Evolutionary conservation across 768 basidiomycete species (phyloP).

Genomic region (Melanogaster broomeanus): DNA sequence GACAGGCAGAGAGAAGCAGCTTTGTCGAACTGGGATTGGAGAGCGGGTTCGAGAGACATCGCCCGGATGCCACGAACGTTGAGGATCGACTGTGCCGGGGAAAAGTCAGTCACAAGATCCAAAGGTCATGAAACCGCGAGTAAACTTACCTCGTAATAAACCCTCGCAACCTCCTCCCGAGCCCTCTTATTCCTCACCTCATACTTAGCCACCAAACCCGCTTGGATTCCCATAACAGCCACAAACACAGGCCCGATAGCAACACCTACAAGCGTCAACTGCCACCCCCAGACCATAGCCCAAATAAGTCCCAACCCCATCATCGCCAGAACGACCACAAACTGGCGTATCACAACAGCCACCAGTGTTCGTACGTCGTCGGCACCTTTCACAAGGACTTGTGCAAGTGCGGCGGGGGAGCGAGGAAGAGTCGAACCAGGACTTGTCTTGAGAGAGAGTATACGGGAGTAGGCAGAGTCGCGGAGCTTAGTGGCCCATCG

Average conservation of each 20-base stretch:
- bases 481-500: conserved; percentile 76
- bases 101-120: conserved; percentile 2
- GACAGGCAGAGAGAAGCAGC: conserved; percentile 60
- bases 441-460: conserved; percentile 82
- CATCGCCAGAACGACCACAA: conserved; percentile 77
- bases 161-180: conserved; percentile 81
- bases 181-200: conserved; percentile 83
- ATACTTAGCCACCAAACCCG: conserved; percentile 63
- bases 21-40: conserved; percentile 66
- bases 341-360: conserved; percentile 69
- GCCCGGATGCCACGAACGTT: conserved; percentile 87
- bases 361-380: conserved; percentile 86
- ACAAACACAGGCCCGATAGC: conserved; percentile 87
- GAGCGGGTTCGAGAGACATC: conserved; percentile 80
- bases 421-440: conserved; percentile 77
- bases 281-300: conserved; percentile 89
- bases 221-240: conserved; percentile 71
- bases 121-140: neutral
- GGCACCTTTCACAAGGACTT: conserved; percentile 82
- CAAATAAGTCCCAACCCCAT: conserved; percentile 84
- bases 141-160: conserved; percentile 79
- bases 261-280: conserved; percentile 87
- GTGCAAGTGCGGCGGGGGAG: conserved; percentile 62
- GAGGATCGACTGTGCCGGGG: conserved; percentile 55
- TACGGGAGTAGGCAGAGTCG: conserved; percentile 47